Evolutionary conservation across 441 rosid species (phyloP).

Genomic region (Adansonia gregorii): DNA sequence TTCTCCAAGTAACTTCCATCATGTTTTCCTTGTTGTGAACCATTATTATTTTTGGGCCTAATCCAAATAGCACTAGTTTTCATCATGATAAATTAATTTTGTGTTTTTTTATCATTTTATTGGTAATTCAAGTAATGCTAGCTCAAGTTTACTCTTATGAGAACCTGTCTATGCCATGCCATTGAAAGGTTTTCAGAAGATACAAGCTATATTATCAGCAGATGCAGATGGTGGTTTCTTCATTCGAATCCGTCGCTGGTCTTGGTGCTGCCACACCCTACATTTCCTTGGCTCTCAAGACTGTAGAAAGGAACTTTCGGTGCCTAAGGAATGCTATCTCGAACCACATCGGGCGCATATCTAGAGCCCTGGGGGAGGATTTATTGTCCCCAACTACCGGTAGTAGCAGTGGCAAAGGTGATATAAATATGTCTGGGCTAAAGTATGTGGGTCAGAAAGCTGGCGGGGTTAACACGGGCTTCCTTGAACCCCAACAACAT

Average conservation of each 20-base stretch:
- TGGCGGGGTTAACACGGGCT: slow-evolving; percentile 40
- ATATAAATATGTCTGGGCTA: slow-evolving; percentile 33
- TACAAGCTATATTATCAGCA: slow-evolving; percentile 67
- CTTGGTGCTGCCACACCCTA: slow-evolving; percentile 61
- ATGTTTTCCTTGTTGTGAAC: neutral
- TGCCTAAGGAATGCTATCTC: slow-evolving; percentile 49
- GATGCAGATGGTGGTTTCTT: slow-evolving; percentile 66
- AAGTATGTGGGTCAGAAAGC: slow-evolving; percentile 39
- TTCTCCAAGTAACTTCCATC: neutral
- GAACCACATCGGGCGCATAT: slow-evolving; percentile 44
- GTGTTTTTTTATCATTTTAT: neutral
- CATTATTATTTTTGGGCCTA: neutral
- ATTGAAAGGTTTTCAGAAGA: slow-evolving; percentile 51
- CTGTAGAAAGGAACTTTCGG: slow-evolving; percentile 51
- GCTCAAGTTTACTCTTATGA: slow-evolving; percentile 7
- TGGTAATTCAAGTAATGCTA: neutral
- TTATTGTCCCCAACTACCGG: slow-evolving; percentile 32
- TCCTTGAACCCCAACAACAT: slow-evolving; percentile 52
- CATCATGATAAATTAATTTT: neutral
- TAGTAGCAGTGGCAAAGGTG: slow-evolving; percentile 38
- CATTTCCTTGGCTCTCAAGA: slow-evolving; percentile 50
- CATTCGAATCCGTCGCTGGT: slow-evolving; percentile 64
- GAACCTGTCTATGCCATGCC: slow-evolving; percentile 8
- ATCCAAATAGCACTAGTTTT: neutral
- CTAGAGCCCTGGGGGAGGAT: slow-evolving; percentile 49